These are phyloP conservation scores for Mesostigma viride DNA, from an alignment of 139 green algal genomes.

Conservation along the genomic window DNA sequence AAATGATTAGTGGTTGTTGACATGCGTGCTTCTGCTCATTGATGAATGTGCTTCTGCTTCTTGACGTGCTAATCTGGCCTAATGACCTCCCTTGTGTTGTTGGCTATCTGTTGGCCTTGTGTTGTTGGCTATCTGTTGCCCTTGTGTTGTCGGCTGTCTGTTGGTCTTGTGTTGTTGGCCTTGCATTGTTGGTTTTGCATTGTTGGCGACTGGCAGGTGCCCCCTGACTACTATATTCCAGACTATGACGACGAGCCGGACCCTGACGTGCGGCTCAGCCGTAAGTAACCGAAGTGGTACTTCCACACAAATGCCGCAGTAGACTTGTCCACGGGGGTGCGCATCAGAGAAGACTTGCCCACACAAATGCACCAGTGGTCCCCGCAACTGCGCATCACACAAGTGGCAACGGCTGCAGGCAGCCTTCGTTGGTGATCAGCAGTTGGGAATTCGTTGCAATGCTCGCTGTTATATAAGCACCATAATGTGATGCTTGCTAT, in stretches of 20 bases:
- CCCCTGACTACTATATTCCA: slow-evolving; percentile 22
- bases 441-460: no score
- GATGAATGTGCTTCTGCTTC: no score
- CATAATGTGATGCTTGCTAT: no score
- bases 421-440: no score
- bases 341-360: background rate
- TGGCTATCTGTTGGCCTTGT: background rate
- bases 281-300: background rate
- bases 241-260: slow-evolving; percentile 26
- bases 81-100: background rate
- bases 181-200: background rate
- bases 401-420: background rate
- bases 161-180: background rate
- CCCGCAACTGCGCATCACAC: background rate
- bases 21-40: no score
- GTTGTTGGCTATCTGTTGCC: background rate
- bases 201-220: no score
- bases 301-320: background rate
- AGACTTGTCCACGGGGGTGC: background rate
- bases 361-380: background rate
- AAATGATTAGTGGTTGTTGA: no score
- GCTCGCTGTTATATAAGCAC: no score
- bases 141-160: background rate
- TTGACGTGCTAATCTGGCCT: no score
- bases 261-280: slow-evolving; percentile 15